Evolutionary conservation across 1,284 basidiomycete species (phyloP).

Genomic region (Trichosporon coremiiforme): DNA sequence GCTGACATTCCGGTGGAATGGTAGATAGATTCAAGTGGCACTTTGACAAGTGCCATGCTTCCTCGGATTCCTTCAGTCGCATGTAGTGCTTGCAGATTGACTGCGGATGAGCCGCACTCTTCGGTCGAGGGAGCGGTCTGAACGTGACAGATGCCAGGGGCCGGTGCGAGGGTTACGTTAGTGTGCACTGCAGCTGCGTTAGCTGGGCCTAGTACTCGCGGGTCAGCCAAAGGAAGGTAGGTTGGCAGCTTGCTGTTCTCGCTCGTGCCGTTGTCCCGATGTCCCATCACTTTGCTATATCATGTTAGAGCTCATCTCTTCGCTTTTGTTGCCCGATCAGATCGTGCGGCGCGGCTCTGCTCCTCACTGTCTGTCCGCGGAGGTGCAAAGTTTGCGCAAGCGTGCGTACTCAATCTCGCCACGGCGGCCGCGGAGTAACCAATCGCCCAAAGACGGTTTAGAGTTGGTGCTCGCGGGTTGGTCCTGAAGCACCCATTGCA

Average conservation of each 20-base stretch:
- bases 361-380: background rate
- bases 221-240: background rate
- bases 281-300: background rate
- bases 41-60: too few species aligned
- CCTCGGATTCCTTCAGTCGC: too few species aligned
- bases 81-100: too few species aligned
- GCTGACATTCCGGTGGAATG: too few species aligned
- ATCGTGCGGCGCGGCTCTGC: background rate
- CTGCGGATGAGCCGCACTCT: background rate
- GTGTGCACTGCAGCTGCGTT: background rate
- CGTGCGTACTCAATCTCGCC: background rate
- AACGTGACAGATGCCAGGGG: background rate
- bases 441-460: background rate
- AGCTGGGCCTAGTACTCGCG: too few species aligned
- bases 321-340: background rate
- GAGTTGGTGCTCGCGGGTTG: background rate
- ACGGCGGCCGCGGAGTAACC: background rate
- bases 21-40: too few species aligned
- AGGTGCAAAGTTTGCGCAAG: background rate
- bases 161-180: background rate
- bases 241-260: background rate
- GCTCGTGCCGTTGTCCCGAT: background rate
- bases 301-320: background rate
- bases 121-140: background rate
- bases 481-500: background rate